Conservation (phyloP, 2,329 filamentous ascomycete species). For the Fragosphaeria purpurea region DNA sequence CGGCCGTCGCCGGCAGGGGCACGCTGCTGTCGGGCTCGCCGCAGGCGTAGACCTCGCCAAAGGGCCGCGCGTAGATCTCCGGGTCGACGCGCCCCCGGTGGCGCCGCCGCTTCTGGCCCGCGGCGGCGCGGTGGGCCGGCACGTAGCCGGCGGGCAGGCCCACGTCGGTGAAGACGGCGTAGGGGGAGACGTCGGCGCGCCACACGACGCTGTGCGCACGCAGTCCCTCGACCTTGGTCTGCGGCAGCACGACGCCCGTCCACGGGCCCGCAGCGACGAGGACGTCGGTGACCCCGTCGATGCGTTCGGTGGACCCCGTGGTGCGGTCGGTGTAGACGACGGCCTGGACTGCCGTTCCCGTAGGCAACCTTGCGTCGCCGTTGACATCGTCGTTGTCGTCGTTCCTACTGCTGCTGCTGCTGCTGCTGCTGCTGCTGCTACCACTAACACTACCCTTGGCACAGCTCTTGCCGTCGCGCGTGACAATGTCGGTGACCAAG, state of each 20-base stretch:
- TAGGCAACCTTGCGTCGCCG: neutral
- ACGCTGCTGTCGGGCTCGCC: slow-evolving; percentile 71
- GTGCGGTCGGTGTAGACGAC: slow-evolving; percentile 50
- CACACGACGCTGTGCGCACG: slow-evolving; percentile 58
- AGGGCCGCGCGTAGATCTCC: slow-evolving; percentile 87
- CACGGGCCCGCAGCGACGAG: slow-evolving; percentile 51
- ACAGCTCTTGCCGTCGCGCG: slow-evolving; percentile 16
- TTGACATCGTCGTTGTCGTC: slow-evolving; percentile 14
- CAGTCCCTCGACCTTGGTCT: slow-evolving; percentile 46
- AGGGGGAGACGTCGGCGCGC: slow-evolving; percentile 55
- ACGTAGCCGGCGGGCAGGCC: slow-evolving; percentile 57
- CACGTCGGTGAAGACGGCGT: slow-evolving; percentile 82
- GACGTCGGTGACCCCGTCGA: slow-evolving; percentile 41
- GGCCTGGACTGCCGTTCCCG: slow-evolving; percentile 31
- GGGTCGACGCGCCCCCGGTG: slow-evolving; percentile 62
- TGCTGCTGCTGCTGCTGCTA: too few species aligned
- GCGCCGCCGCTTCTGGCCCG: slow-evolving; percentile 40
- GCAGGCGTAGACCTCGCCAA: slow-evolving; percentile 86
- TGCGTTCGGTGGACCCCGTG: slow-evolving; percentile 23
- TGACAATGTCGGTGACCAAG: slow-evolving; percentile 55
- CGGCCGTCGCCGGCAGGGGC: slow-evolving; percentile 65
- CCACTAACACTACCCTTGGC: neutral
- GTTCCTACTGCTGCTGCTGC: too few species aligned
- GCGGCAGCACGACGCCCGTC: slow-evolving; percentile 50
- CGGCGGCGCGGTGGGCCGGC: slow-evolving; percentile 35